Evolutionary conservation across 2,329 filamentous ascomycete genomes (phyloP).

Genomic region (Monilinia fructigena): DNA sequence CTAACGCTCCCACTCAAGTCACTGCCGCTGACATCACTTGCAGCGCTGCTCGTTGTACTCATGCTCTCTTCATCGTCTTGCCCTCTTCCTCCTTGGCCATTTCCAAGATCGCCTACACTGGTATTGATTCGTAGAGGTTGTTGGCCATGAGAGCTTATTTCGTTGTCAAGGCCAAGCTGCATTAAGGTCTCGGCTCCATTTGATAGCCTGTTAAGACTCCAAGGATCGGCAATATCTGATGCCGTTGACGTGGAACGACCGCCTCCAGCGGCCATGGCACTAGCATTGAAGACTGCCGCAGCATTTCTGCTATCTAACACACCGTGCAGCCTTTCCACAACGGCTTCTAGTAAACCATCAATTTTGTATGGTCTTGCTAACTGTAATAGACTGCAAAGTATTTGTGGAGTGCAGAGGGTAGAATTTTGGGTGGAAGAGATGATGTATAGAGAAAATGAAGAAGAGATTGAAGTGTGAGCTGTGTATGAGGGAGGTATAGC

Average conservation of each 20-base stretch:
- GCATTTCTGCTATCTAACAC: slow-evolving; percentile 91
- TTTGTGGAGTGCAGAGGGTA: slow-evolving; percentile 85
- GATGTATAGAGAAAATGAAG: slow-evolving; percentile 94
- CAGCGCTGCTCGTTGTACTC: slow-evolving; percentile 35
- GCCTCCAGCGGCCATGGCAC: slow-evolving; percentile 94
- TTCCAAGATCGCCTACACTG: slow-evolving; percentile 43
- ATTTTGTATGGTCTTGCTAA: slow-evolving; percentile 90
- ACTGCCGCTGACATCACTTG: slow-evolving; percentile 35
- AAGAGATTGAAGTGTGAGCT: slow-evolving; percentile 83
- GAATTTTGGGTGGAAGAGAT: slow-evolving; percentile 75
- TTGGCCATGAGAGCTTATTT: slow-evolving; percentile 27
- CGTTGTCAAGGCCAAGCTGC: slow-evolving; percentile 30
- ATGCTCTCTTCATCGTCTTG: slow-evolving; percentile 41
- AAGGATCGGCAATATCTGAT: slow-evolving; percentile 51
- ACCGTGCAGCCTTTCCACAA: slow-evolving; percentile 85
- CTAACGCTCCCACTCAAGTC: slow-evolving; percentile 39
- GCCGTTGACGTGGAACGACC: slow-evolving; percentile 71
- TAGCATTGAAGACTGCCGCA: slow-evolving; percentile 95
- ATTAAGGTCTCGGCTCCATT: slow-evolving; percentile 24
- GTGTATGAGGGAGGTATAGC: slow-evolving; percentile 89
- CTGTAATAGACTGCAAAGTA: slow-evolving; percentile 91
- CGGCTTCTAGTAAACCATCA: slow-evolving; percentile 87
- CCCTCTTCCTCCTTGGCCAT: slow-evolving; percentile 37
- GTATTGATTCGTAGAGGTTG: slow-evolving; percentile 51
- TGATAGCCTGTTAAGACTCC: slow-evolving; percentile 38